Evolutionary conservation across 192 early-diverging fungal species (phyloP), one percentile per base, ranked within the genome.

Genomic region (Rhizoclosmatium sp.): DNA sequence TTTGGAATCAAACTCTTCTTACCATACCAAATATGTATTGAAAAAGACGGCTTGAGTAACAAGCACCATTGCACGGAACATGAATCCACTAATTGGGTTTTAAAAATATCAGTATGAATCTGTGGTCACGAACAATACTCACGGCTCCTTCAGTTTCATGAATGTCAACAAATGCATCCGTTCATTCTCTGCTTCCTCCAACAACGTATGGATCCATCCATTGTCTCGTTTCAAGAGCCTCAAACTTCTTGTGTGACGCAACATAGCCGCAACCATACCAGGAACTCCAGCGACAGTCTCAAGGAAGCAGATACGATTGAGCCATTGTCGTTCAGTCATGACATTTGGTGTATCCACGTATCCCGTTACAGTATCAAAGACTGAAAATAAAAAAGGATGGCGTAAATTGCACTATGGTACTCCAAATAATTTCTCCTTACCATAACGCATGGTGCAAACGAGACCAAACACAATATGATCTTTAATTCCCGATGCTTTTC

Each of bases 101-200:
- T 31, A 31, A 31, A 0, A 31, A 31, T 0, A 31, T 31, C 31
- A 31, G 31, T 31, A 31, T 31, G 31, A 31, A 31, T 31, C 31
- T 31, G 31, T 31, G 31, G 31, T 31, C 31, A 31, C 31, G 31
- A 31, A 31, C 31, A 83, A 40, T 19, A 72, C 9, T 2, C 77
- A 71, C 9, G 83, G 77, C 5, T 83, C 45, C 71, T 79, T 84
- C 47, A 84, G 64, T 49, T 87, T 87, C 67, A 87, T 80, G 69
- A 85, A 85, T 0, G 83, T 83, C 31, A 87, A 75, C 23, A 87
- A 70, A 72, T 87, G 86, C 87, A 92, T 91, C 23, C 93, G 82
- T 81, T 96, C 95, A 83, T 97, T 97, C 80, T 98, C 94, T 4
- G 96, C 95, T 83, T 98, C 95, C 71, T 96, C 94, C 51, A 97